Conservation (phyloP, 495 filamentous ascomycete species). For the Aspergillus nanangensis region DNA sequence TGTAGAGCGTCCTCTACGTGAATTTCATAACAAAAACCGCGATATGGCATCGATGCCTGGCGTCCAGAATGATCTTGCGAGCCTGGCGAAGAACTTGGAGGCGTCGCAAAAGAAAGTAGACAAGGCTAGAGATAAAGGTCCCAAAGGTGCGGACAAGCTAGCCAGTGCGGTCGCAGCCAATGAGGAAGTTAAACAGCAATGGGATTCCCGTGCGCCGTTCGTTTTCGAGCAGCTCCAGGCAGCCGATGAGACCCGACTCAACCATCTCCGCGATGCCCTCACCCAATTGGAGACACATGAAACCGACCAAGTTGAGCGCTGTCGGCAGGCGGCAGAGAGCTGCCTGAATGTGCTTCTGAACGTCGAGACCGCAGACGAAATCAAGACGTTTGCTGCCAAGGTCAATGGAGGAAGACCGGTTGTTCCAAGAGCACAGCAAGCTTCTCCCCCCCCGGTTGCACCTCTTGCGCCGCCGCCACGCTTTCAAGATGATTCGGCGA, state of each 20-base stretch:
- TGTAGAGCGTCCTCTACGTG: slow-evolving; percentile 79
- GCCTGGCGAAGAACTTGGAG: slow-evolving; percentile 82
- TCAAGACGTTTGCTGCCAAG: slow-evolving; percentile 73
- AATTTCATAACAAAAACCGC: slow-evolving; percentile 63
- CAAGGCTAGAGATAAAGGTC: slow-evolving; percentile 76
- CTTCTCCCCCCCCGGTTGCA: slow-evolving; percentile 11
- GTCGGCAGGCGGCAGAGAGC: slow-evolving; percentile 69
- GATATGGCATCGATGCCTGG: slow-evolving; percentile 83
- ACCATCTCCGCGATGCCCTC: slow-evolving; percentile 86
- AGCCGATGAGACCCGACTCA: slow-evolving; percentile 82
- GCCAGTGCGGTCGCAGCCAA: slow-evolving; percentile 69
- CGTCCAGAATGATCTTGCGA: slow-evolving; percentile 73
- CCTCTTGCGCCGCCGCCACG: slow-evolving; percentile 39
- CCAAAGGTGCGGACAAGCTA: slow-evolving; percentile 75
- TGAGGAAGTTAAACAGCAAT: slow-evolving; percentile 74
- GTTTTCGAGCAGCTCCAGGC: slow-evolving; percentile 94
- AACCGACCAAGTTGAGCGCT: slow-evolving; percentile 78
- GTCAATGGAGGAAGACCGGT: slow-evolving; percentile 30
- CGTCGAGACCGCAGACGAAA: slow-evolving; percentile 82
- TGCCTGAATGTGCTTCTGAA: slow-evolving; percentile 84
- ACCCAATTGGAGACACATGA: slow-evolving; percentile 94
- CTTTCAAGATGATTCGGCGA: slow-evolving; percentile 52
- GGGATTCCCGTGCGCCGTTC: slow-evolving; percentile 94
- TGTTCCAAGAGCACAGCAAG: slow-evolving; percentile 12
- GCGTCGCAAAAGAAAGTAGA: slow-evolving; percentile 80